Conservation (phyloP, 2,329 filamentous ascomycete genomes). For the Chaetomium sp. region DNA sequence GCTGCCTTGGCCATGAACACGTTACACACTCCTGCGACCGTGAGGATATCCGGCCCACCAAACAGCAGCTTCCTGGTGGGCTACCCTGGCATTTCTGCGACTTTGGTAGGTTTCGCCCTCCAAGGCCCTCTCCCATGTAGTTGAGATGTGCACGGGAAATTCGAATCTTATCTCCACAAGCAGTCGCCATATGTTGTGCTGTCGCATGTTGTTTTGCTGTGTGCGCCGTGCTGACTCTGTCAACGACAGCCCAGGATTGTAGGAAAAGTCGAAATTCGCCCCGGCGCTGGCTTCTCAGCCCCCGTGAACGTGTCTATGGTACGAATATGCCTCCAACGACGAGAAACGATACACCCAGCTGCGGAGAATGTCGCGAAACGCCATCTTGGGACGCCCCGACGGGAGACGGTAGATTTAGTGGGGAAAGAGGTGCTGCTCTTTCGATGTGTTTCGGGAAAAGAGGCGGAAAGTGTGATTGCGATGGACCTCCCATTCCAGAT, state of each 20-base stretch:
- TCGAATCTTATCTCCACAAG: too few species aligned
- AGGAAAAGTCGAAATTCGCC: constrained; percentile 94
- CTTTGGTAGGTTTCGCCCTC: constrained; percentile 61
- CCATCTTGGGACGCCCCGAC: constrained; percentile 80
- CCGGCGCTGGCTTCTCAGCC: constrained; percentile 75
- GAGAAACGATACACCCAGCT: constrained; percentile 93
- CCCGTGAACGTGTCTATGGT: constrained; percentile 89
- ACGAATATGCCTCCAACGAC: constrained; percentile 84
- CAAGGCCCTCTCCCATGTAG: not conserved
- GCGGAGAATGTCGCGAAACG: constrained; percentile 92
- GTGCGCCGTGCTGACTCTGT: constrained; percentile 12
- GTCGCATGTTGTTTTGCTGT: not conserved
- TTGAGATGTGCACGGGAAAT: not conserved
- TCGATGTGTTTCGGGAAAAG: constrained; percentile 74
- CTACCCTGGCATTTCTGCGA: constrained; percentile 96
- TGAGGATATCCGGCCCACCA: constrained; percentile 93
- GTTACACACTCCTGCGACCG: constrained; percentile 40
- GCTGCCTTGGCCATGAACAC: constrained; percentile 23
- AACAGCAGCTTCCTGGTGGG: constrained; percentile 96
- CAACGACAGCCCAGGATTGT: constrained; percentile 77
- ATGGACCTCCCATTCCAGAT: constrained; percentile 98
- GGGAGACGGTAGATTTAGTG: constrained; percentile 86
- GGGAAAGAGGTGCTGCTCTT: constrained; percentile 94
- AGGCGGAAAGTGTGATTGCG: constrained; percentile 80
- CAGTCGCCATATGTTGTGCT: not conserved